These are phyloP conservation scores for Carex pumila DNA, from an alignment of 176 grass and related monocot species.

Conservation along the genomic window DNA sequence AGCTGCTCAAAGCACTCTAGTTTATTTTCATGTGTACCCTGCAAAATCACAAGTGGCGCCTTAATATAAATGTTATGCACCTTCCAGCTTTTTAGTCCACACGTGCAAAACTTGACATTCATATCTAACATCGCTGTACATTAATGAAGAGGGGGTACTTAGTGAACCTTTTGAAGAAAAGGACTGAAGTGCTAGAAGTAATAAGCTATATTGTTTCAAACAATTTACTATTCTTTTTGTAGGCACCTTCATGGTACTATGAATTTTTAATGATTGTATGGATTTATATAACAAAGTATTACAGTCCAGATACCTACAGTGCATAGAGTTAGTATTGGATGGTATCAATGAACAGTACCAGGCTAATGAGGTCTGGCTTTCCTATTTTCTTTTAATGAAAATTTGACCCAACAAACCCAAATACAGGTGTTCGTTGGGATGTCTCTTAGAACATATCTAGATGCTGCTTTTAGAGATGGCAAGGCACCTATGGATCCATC, in stretches of 20 bases:
- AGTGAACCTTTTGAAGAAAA: not conserved
- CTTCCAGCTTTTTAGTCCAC: not conserved
- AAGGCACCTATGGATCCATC: constrained; percentile 99
- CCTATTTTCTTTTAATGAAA: not conserved
- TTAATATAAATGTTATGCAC: not conserved
- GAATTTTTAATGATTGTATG: not conserved
- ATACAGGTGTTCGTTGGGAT: constrained; percentile 91
- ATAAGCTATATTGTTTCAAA: not conserved
- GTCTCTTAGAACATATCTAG: constrained; percentile 95
- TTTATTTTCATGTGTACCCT: not conserved
- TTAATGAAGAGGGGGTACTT: not conserved
- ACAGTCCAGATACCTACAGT: not conserved
- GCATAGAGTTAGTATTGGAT: not conserved
- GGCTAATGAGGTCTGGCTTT: not conserved
- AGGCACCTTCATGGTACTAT: not conserved
- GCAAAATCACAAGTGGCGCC: not conserved
- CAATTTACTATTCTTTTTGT: not conserved
- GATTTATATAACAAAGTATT: not conserved
- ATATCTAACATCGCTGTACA: not conserved
- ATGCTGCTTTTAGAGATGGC: constrained; percentile 99
- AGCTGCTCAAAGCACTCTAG: constrained; percentile 2
- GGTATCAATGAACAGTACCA: not conserved
- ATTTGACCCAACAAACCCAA: not conserved
- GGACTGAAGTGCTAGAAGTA: not conserved
- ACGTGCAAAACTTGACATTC: not conserved